Conservation (phyloP, 1,284 basidiomycete species). For the Pholiota adiposa region DNA sequence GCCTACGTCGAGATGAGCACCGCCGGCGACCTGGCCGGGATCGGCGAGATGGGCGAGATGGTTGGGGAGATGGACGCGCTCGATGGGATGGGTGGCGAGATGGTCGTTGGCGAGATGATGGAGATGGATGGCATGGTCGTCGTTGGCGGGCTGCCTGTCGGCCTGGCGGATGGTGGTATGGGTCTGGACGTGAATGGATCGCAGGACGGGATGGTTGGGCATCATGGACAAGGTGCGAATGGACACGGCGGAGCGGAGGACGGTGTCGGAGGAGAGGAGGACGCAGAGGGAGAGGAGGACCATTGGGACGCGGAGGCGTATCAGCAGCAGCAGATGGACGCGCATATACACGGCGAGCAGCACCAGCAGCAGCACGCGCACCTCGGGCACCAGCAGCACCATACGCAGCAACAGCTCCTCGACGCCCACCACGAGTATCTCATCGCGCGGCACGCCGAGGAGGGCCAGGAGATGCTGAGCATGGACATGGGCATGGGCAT, state of each 20-base stretch:
- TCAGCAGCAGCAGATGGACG: conserved; percentile 13
- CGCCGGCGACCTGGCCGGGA: conserved; percentile 13
- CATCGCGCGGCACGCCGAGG: conserved; percentile 1
- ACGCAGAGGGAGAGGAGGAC: conserved; percentile 28
- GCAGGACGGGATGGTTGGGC: too few species aligned
- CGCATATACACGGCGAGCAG: conserved; percentile 7
- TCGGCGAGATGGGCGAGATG: conserved; percentile 25
- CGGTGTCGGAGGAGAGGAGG: background rate
- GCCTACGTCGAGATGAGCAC: conserved; percentile 7
- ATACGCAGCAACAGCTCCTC: conserved; percentile 2
- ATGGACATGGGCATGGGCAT: background rate
- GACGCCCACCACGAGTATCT: background rate
- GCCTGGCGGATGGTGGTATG: conserved; percentile 7
- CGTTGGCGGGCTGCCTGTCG: conserved; percentile 17
- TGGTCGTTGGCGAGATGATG: conserved; percentile 25
- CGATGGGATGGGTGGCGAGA: conserved; percentile 4
- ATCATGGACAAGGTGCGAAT: background rate
- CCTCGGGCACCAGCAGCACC: background rate
- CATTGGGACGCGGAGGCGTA: conserved; percentile 17
- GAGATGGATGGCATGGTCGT: conserved; percentile 24
- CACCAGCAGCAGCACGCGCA: conserved; percentile 11
- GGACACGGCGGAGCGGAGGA: background rate
- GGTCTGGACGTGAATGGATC: background rate
- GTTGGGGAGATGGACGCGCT: conserved; percentile 5
- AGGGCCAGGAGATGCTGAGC: background rate